phyloP scores from a whole-genome alignment of 2,329 filamentous ascomycete species.

The Daldinia sp. region DNA sequence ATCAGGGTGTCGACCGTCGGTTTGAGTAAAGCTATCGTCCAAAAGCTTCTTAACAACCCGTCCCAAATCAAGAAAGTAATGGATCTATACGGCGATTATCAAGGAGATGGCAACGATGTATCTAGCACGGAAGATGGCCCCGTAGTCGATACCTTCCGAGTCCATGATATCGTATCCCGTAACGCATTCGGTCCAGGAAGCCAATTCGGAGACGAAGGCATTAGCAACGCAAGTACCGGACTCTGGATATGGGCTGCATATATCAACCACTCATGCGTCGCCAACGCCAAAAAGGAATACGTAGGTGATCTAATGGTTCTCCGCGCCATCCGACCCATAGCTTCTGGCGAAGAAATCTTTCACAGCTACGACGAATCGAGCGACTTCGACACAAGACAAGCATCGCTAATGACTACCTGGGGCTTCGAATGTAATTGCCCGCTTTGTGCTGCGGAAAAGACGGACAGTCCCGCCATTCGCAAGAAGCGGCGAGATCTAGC shows the following conservation, averaged over 20 bases:
- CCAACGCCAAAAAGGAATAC: slow-evolving; percentile 49
- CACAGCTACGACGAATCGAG: slow-evolving; percentile 46
- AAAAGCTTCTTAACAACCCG: slow-evolving; percentile 43
- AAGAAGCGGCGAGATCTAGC: slow-evolving; percentile 35
- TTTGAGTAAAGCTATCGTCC: slow-evolving; percentile 43
- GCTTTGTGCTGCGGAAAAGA: slow-evolving; percentile 48
- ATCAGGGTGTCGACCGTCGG: slow-evolving; percentile 47
- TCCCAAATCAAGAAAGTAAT: slow-evolving; percentile 38
- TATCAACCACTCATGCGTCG: slow-evolving; percentile 54
- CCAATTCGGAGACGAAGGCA: slow-evolving; percentile 42
- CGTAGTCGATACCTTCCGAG: slow-evolving; percentile 45
- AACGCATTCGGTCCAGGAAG: slow-evolving; percentile 48
- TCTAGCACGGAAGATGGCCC: slow-evolving; percentile 42
- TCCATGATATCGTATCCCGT: slow-evolving; percentile 47
- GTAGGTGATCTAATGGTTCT: slow-evolving; percentile 53
- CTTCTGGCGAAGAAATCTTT: slow-evolving; percentile 47
- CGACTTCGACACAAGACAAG: slow-evolving; percentile 39
- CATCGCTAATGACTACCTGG: slow-evolving; percentile 45
- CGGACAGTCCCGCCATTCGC: slow-evolving; percentile 32
- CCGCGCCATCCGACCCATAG: slow-evolving; percentile 47
- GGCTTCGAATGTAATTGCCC: slow-evolving; percentile 50
- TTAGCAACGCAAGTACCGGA: slow-evolving; percentile 48
- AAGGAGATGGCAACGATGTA: slow-evolving; percentile 34
- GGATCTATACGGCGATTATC: slow-evolving; percentile 42
- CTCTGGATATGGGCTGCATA: slow-evolving; percentile 52